Evolutionary conservation across 257 asterid species (phyloP).

Genomic region (Forsythia viridissima): DNA sequence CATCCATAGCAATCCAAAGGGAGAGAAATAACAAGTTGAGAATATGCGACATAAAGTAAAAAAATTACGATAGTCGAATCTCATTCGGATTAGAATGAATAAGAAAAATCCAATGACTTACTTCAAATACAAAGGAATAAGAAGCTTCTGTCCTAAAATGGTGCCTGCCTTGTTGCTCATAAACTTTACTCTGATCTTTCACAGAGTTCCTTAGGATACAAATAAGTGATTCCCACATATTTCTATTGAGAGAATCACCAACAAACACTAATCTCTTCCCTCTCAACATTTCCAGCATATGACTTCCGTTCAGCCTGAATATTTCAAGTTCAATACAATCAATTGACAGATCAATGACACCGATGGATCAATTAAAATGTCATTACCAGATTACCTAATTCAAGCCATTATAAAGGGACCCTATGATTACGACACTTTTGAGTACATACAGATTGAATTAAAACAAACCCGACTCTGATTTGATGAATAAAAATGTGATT

Average conservation of each 20-base stretch:
- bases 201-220: constrained; percentile 64
- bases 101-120: constrained; percentile 26
- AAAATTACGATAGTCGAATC: neutral
- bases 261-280: constrained; percentile 68
- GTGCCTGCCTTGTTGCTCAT: constrained; percentile 58
- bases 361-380: constrained; percentile 4
- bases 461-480: neutral
- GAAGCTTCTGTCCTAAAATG: constrained; percentile 60
- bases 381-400: neutral
- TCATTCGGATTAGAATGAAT: no score
- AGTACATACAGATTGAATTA: neutral
- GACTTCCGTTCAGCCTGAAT: constrained; percentile 57
- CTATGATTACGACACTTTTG: neutral
- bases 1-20: neutral
- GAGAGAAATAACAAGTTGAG: neutral
- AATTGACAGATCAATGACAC: neutral
- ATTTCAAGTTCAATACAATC: constrained; percentile 5
- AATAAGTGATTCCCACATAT: constrained; percentile 86
- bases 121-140: constrained; percentile 63
- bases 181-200: constrained; percentile 55
- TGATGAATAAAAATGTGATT: neutral
- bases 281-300: constrained; percentile 66
- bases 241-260: constrained; percentile 76
- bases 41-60: neutral
- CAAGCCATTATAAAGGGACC: neutral